Base-by-base conservation (phyloP, 208 protist genomes). In the Wallacemonas sp. region DNA sequence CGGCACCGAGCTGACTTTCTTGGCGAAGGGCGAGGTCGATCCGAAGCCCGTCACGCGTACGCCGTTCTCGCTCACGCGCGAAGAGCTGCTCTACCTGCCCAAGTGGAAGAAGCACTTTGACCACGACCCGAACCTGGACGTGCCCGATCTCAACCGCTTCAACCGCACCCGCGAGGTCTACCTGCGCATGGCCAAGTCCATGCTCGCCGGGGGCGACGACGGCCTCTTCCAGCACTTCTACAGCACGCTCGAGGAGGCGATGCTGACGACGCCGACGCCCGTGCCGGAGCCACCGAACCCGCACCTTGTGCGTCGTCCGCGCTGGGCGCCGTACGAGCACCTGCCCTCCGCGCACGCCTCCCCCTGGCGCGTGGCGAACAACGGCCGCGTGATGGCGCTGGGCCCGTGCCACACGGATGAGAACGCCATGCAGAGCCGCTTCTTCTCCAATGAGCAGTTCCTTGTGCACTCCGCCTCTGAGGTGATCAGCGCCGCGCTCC, bases 21-120 rank as follows among this genome's bases (percentile, higher is more conserved):
- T 97, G 16, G 41, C 80, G 57, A 29, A 64, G 16, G 89, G 88
- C 23, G 92, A 97, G 66, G 82, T 86, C 20, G 92, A 97, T 64
- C 92, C 92, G 20, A 97, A 97, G 74, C 92, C 92, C 18, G 73
- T 97, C 59, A 86, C 89, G 20, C 87, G 92, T 66, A 81, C 82
- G 14, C 89, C 88, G 4, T 95, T 95, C 76, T 89, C 85, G 26
- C 81, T 97, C 42, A 96, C 77, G 3, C 72, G 92, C 18, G 87
- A 97, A 44, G 89, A 97, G 64, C 73, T 95, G 63, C 72, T 95
- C 32, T 93, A 94, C 57, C 78, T 97, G 25, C 92, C 92, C 3
- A 95, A 95, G 74, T 97, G 92, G 92, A 97, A 97, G 74, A 97
- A 97, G 70, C 92, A 95, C 74, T 97, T 95, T 61, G 90, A 95